These are phyloP conservation scores for Aspergillus phoenicis DNA, from an alignment of 2,329 filamentous ascomycete species.

Conservation along the genomic window DNA sequence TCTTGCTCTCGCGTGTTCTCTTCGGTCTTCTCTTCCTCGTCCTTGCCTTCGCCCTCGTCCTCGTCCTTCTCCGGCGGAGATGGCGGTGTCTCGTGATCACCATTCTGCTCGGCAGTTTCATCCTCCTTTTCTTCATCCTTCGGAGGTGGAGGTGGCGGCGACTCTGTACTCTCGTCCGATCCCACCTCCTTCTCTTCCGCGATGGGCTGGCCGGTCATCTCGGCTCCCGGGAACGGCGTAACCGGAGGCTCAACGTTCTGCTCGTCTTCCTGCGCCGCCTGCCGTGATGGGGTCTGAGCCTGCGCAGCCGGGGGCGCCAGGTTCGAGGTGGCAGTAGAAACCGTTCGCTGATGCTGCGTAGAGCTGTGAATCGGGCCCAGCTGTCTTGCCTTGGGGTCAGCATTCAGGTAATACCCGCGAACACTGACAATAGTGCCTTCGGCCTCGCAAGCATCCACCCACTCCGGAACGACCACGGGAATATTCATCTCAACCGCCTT, in stretches of 20 bases:
- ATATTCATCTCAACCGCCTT: slow-evolving; percentile 98
- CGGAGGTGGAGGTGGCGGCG: slow-evolving; percentile 31
- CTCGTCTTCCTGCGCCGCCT: slow-evolving; percentile 24
- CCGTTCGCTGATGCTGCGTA: slow-evolving; percentile 38
- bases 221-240: slow-evolving; percentile 39
- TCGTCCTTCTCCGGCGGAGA: slow-evolving; percentile 11
- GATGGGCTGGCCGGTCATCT: slow-evolving; percentile 31
- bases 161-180: slow-evolving; percentile 31
- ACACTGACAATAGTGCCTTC: slow-evolving; percentile 92
- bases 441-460: slow-evolving; percentile 94
- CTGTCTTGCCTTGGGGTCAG: slow-evolving; percentile 66
- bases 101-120: slow-evolving; percentile 20
- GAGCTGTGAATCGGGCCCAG: slow-evolving; percentile 41
- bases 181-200: slow-evolving; percentile 31
- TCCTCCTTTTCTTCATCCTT: slow-evolving; percentile 28
- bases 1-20: slow-evolving; percentile 23
- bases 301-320: slow-evolving; percentile 23
- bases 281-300: background rate
- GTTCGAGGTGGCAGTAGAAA: slow-evolving; percentile 33
- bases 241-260: slow-evolving; percentile 30
- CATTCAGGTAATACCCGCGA: slow-evolving; percentile 93
- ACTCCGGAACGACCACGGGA: slow-evolving; percentile 92
- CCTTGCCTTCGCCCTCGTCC: slow-evolving; percentile 14
- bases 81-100: background rate
- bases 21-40: slow-evolving; percentile 17